Conservation (phyloP, 176 grass and related monocot species). For the Alopecurus myosuroides region DNA sequence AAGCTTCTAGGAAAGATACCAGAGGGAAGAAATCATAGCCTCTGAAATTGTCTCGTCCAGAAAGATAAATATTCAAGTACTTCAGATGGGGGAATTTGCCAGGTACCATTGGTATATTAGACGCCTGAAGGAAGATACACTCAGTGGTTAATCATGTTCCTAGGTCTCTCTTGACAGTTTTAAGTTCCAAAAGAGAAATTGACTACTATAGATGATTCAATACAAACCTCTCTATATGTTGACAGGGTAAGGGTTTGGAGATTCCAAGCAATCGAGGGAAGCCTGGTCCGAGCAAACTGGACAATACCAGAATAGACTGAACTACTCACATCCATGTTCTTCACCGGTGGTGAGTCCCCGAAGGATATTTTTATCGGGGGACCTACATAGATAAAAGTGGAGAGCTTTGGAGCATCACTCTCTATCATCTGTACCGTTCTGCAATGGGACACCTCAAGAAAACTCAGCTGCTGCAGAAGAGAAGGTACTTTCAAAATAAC, state of each 20-base stretch:
- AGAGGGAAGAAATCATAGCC: constrained; percentile 12
- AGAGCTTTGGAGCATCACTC: constrained; percentile 22
- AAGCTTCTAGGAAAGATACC: constrained; percentile 24
- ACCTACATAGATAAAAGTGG: neutral
- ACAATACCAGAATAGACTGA: neutral
- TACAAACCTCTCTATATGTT: neutral
- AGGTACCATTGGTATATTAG: neutral
- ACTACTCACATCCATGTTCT: neutral
- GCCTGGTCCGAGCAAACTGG: neutral
- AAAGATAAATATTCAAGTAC: neutral
- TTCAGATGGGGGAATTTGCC: constrained; percentile 9
- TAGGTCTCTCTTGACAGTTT: neutral
- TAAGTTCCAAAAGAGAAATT: neutral
- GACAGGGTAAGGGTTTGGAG: neutral
- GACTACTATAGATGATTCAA: neutral
- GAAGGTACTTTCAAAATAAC: constrained; percentile 14
- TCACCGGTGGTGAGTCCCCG: neutral
- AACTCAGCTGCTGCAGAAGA: neutral
- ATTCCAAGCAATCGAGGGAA: neutral
- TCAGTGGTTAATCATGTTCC: neutral
- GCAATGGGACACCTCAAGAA: neutral
- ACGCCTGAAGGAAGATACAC: neutral
- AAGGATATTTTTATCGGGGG: neutral
- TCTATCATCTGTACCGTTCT: neutral
- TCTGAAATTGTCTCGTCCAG: neutral